A percentile compares a stretch with the other conserved stretches of the same genome.
Conservation (phyloP, 495 filamentous ascomycete genomes). For the Hyaloscypha variabilis region DNA sequence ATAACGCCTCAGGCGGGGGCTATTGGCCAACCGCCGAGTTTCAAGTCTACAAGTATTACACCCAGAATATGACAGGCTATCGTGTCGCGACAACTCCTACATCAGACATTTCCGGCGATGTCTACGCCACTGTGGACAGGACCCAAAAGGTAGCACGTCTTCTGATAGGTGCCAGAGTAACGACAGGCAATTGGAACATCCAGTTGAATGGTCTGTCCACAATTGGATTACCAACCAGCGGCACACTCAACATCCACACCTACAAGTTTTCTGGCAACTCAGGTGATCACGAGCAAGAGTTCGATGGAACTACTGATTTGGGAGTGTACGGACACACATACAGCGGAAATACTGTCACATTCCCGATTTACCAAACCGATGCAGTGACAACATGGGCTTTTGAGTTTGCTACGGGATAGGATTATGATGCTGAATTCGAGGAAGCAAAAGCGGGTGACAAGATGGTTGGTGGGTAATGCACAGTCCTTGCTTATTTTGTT, state of each 20-base stretch:
- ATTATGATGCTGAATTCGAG: too few species aligned
- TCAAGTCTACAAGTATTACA: conserved; percentile 49
- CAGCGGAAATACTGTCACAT: too few species aligned
- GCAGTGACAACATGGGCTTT: too few species aligned
- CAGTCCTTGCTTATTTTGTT: too few species aligned
- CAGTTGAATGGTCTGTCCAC: conserved; percentile 29
- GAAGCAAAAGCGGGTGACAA: too few species aligned
- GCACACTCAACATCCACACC: conserved; percentile 36
- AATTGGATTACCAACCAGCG: conserved; percentile 35
- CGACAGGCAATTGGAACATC: conserved; percentile 36
- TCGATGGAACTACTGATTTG: too few species aligned
- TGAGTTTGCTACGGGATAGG: too few species aligned
- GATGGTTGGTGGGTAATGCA: too few species aligned
- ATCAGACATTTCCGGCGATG: conserved; percentile 37
- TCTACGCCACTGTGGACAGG: conserved; percentile 32
- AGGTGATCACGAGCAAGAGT: too few species aligned
- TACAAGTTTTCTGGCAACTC: too few species aligned
- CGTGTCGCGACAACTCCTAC: conserved; percentile 35
- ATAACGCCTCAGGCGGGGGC: conserved; percentile 18
- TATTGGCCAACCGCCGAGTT: conserved; percentile 33
- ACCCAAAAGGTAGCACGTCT: conserved; percentile 32
- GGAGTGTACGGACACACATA: too few species aligned
- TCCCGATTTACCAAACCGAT: too few species aligned
- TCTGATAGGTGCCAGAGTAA: conserved; percentile 32
- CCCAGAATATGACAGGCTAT: conserved; percentile 40